Evolutionary conservation across 495 filamentous ascomycete genomes (phyloP).

Genomic region (Cercophora scortea): DNA sequence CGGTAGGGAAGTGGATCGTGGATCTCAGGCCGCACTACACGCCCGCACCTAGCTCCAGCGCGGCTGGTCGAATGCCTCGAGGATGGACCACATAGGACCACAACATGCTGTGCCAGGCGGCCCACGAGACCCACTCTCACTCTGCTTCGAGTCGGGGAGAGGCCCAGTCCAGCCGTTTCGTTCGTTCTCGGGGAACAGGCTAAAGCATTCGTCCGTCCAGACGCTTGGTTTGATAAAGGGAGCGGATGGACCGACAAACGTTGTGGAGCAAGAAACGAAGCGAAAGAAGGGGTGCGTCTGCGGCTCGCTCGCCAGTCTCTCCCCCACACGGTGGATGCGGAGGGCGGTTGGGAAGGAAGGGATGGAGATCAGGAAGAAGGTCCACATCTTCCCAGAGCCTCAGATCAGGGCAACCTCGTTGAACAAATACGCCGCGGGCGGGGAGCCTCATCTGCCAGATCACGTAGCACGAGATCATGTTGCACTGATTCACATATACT

Average conservation of each 20-base stretch:
- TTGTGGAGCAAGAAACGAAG: constrained; percentile 2
- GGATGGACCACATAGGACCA: neutral
- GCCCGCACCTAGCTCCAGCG: neutral
- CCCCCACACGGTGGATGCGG: neutral
- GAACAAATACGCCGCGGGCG: constrained; percentile 7
- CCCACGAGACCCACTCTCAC: constrained; percentile 4
- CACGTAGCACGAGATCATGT: constrained; percentile 12
- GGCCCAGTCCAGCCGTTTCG: constrained; percentile 11
- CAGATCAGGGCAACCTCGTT: neutral
- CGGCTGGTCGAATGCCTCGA: neutral
- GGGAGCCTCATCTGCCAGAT: constrained; percentile 4
- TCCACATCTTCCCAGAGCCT: constrained; percentile 10
- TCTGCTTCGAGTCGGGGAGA: constrained; percentile 1
- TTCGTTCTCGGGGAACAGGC: constrained; percentile 4
- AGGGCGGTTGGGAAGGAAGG: constrained; percentile 6
- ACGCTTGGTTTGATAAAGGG: constrained; percentile 2
- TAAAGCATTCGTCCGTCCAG: constrained; percentile 7
- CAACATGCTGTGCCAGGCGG: neutral
- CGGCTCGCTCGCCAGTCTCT: neutral
- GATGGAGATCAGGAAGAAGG: neutral
- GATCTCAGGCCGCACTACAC: constrained; percentile 1
- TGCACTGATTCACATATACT: constrained; percentile 2
- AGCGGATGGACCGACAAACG: constrained; percentile 1
- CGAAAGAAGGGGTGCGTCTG: neutral
- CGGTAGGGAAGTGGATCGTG: constrained; percentile 4